A percentile compares a stretch with the other conserved stretches of the same genome.
These are phyloP conservation scores for Pichia californica DNA, from an alignment of 805 yeast species.

Conservation along the genomic window DNA sequence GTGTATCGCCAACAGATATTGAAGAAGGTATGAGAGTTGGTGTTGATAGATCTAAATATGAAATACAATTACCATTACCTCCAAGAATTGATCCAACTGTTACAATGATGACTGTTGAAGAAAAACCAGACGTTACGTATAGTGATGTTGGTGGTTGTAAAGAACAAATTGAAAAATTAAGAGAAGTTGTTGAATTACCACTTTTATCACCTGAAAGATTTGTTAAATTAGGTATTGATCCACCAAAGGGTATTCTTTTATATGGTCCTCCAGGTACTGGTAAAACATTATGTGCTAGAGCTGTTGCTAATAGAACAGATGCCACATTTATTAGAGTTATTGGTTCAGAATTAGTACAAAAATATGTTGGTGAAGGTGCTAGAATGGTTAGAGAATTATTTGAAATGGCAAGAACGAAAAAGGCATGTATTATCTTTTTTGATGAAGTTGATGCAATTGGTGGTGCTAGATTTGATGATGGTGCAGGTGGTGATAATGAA, in stretches of 20 bases:
- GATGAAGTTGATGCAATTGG: slow-evolving; percentile 99
- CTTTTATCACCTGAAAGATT: slow-evolving; percentile 92
- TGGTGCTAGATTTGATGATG: slow-evolving; percentile 99
- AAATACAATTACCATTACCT: slow-evolving; percentile 94
- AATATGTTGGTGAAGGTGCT: slow-evolving; percentile 99
- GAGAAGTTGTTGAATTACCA: slow-evolving; percentile 95
- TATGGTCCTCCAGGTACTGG: slow-evolving; percentile 99
- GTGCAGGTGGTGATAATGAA: slow-evolving; percentile 99
- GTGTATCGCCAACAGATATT: slow-evolving; percentile 96
- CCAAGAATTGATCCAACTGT: slow-evolving; percentile 97
- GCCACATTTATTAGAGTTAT: slow-evolving; percentile 97
- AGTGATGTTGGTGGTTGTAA: slow-evolving; percentile 98
- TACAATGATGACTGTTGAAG: slow-evolving; percentile 99
- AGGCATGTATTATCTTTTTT: slow-evolving; percentile 95
- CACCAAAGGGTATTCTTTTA: slow-evolving; percentile 94
- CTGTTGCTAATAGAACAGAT: slow-evolving; percentile 98
- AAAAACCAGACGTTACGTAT: slow-evolving; percentile 97
- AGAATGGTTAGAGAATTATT: slow-evolving; percentile 98
- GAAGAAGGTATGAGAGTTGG: slow-evolving; percentile 99
- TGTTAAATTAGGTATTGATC: slow-evolving; percentile 95
- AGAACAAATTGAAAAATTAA: slow-evolving; percentile 92
- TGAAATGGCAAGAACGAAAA: slow-evolving; percentile 98
- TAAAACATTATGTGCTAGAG: slow-evolving; percentile 96
- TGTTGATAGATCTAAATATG: slow-evolving; percentile 94
- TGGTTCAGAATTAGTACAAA: slow-evolving; percentile 97